Evolutionary conservation across 2,329 filamentous ascomycete genomes (phyloP).

Genomic region (Xylaria sp.): DNA sequence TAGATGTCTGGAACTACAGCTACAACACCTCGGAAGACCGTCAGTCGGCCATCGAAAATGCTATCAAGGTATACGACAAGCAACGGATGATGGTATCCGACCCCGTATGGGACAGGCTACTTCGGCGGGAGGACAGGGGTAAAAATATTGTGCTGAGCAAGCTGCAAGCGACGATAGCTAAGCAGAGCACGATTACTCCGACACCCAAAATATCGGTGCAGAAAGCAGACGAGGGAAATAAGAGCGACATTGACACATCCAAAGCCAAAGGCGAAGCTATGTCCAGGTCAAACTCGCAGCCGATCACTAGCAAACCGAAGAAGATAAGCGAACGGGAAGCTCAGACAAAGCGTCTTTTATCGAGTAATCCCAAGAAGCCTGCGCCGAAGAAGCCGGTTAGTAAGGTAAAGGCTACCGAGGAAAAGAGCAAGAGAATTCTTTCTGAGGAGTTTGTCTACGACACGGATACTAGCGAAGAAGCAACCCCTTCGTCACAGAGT

Average conservation of each 20-base stretch:
- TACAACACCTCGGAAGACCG: constrained; percentile 61
- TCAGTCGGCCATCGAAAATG: constrained; percentile 65
- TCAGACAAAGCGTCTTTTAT: constrained; percentile 61
- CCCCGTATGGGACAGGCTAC: constrained; percentile 65
- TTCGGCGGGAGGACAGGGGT: constrained; percentile 62
- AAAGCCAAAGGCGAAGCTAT: constrained; percentile 51
- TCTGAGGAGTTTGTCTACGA: constrained; percentile 64
- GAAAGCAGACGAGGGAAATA: constrained; percentile 56
- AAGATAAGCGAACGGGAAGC: constrained; percentile 60
- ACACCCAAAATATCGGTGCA: constrained; percentile 57
- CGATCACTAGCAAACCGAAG: constrained; percentile 59
- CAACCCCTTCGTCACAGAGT: constrained; percentile 50
- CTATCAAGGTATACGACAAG: constrained; percentile 64
- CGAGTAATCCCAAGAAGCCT: constrained; percentile 49
- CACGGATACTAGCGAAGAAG: constrained; percentile 60
- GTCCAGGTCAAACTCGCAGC: constrained; percentile 58
- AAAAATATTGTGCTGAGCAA: constrained; percentile 67
- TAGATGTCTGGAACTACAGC: constrained; percentile 67
- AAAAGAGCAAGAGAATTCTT: constrained; percentile 53
- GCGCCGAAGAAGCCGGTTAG: constrained; percentile 50
- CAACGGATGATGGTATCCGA: constrained; percentile 61
- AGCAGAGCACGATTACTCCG: constrained; percentile 54
- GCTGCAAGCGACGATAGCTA: constrained; percentile 63
- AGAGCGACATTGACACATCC: constrained; percentile 46
- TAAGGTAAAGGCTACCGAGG: constrained; percentile 49